Conservation (phyloP, 164 flowering plant species). For the Magnolia officinalis region DNA sequence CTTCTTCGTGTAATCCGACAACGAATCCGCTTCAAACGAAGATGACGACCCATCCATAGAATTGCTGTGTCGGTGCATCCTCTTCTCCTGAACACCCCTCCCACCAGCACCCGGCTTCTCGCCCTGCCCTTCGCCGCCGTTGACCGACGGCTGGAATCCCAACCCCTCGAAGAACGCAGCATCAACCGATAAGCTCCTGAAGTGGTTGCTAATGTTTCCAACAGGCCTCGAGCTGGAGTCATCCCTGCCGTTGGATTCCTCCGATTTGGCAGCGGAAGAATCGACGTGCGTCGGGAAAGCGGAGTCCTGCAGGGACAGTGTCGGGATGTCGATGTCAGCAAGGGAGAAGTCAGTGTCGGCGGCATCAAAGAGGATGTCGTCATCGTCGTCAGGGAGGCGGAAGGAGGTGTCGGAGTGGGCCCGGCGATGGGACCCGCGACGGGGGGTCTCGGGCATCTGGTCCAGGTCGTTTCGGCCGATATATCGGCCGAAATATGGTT, state of each 20-base stretch:
- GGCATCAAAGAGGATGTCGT: conserved; percentile 49
- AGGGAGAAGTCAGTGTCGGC: conserved; percentile 29
- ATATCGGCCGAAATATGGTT: conserved; percentile 19
- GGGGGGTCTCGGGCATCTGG: conserved; percentile 65
- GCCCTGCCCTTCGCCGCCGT: conserved; percentile 24
- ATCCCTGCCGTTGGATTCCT: conserved; percentile 30
- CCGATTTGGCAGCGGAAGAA: conserved; percentile 25
- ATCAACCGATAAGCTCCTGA: conserved; percentile 87
- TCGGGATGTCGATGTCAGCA: conserved; percentile 30
- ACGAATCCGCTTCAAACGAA: conserved; percentile 25
- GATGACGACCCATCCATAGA: conserved; percentile 68
- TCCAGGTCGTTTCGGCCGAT: conserved; percentile 36
- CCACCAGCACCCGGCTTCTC: conserved; percentile 10
- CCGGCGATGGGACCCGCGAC: conserved; percentile 60
- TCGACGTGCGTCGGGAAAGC: conserved; percentile 30
- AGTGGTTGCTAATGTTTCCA: conserved; percentile 26
- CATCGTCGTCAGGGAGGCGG: conserved; percentile 57
- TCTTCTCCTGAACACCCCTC: conserved; percentile 24
- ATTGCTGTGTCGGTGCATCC: conserved; percentile 54
- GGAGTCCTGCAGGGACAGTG: conserved; percentile 21
- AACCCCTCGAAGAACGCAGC: conserved; percentile 83
- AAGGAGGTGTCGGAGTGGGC: conserved; percentile 76
- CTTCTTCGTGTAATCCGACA: conserved; percentile 32
- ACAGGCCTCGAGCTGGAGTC: conserved; percentile 5
- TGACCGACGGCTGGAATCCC: conserved; percentile 21